A percentile compares a stretch with the other conserved stretches of the same genome.
Conservation (phyloP, 2,329 filamentous ascomycete species). For the Epichloe sylvatica region DNA sequence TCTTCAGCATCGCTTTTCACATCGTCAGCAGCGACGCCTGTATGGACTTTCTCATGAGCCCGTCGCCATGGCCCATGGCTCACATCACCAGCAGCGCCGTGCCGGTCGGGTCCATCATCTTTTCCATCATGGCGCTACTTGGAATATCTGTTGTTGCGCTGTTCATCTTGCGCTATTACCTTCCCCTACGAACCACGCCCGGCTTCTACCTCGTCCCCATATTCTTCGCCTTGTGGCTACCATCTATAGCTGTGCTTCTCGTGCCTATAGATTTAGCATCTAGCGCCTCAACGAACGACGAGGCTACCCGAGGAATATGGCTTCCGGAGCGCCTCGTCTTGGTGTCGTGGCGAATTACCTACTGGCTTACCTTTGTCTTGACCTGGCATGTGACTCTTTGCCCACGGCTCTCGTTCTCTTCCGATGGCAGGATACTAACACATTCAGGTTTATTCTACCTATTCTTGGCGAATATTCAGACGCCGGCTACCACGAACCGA, state of each 20-base stretch:
- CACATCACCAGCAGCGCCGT: conserved; percentile 39
- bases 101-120: conserved; percentile 66
- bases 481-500: conserved; percentile 79
- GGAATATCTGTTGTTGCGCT: conserved; percentile 64
- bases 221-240: conserved; percentile 89
- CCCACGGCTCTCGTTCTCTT: not conserved
- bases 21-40: conserved; percentile 2
- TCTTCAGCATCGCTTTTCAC: not conserved
- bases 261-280: conserved; percentile 94
- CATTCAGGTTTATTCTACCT: conserved; percentile 66
- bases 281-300: conserved; percentile 59
- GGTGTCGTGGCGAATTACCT: conserved; percentile 86
- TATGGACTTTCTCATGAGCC: conserved; percentile 16
- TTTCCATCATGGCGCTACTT: conserved; percentile 59
- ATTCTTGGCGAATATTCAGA: conserved; percentile 91
- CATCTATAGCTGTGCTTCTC: conserved; percentile 77
- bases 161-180: conserved; percentile 74
- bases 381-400: conserved; percentile 54
- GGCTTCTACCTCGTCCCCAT: conserved; percentile 83
- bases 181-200: conserved; percentile 80
- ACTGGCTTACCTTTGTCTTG: conserved; percentile 91
- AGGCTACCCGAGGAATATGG: conserved; percentile 68
- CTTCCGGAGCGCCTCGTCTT: conserved; percentile 63
- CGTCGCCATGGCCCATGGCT: conserved; percentile 38
- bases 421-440: not conserved